Percentiles rank a stretch among this genome's conserved stretches.
Evolutionary conservation across 2,329 filamentous ascomycete species (phyloP).

Genomic region (Claviceps sp.): DNA sequence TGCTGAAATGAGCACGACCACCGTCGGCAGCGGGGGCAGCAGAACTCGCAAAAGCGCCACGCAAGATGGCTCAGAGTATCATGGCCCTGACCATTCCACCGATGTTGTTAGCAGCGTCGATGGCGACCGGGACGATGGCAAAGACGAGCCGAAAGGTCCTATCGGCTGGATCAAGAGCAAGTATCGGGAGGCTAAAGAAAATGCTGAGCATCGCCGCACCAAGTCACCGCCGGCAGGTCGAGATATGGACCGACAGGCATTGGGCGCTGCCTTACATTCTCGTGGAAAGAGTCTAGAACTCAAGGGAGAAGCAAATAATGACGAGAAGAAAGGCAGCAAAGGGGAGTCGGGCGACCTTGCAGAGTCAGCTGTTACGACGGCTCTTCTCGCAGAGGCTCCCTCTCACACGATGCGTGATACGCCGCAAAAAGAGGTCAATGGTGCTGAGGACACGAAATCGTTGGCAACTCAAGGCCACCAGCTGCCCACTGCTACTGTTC

Average conservation of each 20-base stretch:
- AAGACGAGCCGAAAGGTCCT: conserved; percentile 37
- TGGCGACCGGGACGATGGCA: conserved; percentile 23
- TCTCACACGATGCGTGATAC: not conserved
- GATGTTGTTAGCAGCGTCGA: conserved; percentile 25
- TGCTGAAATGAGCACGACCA: conserved; percentile 54
- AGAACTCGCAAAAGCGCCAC: conserved; percentile 35
- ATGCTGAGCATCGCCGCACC: conserved; percentile 37
- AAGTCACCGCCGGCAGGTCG: conserved; percentile 38
- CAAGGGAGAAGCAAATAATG: conserved; percentile 23
- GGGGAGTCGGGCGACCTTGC: not conserved
- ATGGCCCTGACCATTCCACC: conserved; percentile 23
- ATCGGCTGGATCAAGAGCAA: conserved; percentile 48
- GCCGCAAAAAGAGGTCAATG: not conserved
- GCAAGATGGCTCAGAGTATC: conserved; percentile 35
- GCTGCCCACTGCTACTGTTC: not conserved
- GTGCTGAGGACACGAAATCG: not conserved
- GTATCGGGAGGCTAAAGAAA: conserved; percentile 46
- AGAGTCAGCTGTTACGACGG: not conserved
- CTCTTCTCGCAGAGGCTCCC: not conserved
- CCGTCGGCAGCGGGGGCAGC: conserved; percentile 48
- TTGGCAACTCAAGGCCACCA: not conserved
- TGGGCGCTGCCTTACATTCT: conserved; percentile 18
- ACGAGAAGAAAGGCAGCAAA: conserved; percentile 8
- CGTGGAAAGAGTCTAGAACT: conserved; percentile 36
- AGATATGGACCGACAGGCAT: conserved; percentile 14